These are phyloP conservation scores for Bruguiera gymnorhiza DNA, from an alignment of 345 rosid genomes.

Conservation along the genomic window DNA sequence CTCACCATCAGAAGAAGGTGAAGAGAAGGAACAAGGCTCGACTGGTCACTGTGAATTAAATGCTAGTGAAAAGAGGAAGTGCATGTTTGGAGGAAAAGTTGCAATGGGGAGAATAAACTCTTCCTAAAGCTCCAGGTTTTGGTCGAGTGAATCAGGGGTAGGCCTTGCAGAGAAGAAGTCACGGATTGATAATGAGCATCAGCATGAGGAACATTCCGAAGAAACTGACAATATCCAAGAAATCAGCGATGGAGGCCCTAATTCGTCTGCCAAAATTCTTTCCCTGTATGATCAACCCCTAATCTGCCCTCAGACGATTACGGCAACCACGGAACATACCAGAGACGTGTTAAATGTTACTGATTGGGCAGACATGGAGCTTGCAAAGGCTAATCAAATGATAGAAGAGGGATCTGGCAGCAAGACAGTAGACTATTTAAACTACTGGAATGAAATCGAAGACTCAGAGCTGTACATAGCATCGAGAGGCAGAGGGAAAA, in stretches of 20 bases:
- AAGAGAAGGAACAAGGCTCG: conserved; percentile 8
- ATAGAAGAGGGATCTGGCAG: conserved; percentile 11
- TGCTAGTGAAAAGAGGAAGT: conserved; percentile 24
- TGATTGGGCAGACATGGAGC: conserved; percentile 22
- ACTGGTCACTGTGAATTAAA: conserved; percentile 6
- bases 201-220: conserved; percentile 16
- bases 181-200: conserved; percentile 40
- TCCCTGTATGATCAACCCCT: neutral
- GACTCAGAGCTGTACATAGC: conserved; percentile 21
- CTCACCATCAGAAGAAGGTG: conserved; percentile 23
- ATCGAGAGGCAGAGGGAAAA: conserved; percentile 5
- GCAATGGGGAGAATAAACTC: conserved; percentile 15
- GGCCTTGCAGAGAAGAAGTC: conserved; percentile 43
- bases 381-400: conserved; percentile 8
- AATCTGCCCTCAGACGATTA: neutral
- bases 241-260: conserved; percentile 1
- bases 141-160: conserved; percentile 20
- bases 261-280: neutral
- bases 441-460: conserved; percentile 22
- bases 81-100: conserved; percentile 13
- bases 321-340: neutral
- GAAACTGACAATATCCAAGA: conserved; percentile 16
- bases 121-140: conserved; percentile 36
- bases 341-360: conserved; percentile 1
- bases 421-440: conserved; percentile 15